phyloP scores from a whole-genome alignment of 2,329 filamentous ascomycete species.

The Hypocrella siamensis region DNA sequence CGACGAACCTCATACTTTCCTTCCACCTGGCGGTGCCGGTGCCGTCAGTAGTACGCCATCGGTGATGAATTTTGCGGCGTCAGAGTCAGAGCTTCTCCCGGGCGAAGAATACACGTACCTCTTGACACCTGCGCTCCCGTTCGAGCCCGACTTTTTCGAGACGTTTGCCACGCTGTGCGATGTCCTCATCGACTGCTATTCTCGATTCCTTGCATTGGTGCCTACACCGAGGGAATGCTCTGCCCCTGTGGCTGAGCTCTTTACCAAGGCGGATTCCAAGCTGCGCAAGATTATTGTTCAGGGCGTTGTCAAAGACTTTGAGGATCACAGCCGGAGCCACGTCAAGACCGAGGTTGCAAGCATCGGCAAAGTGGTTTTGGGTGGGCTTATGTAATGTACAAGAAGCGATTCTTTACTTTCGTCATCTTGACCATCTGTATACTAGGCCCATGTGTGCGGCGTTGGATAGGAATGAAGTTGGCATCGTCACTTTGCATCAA shows the following conservation, averaged over 20 bases:
- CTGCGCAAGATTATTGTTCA: slow-evolving; percentile 82
- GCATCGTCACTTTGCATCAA: no score
- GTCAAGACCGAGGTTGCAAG: slow-evolving; percentile 71
- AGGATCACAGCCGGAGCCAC: slow-evolving; percentile 64
- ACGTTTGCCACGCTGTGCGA: slow-evolving; percentile 94
- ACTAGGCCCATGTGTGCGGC: no score
- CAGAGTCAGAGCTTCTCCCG: slow-evolving; percentile 51
- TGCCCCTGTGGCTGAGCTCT: slow-evolving; percentile 61
- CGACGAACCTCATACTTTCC: slow-evolving; percentile 14
- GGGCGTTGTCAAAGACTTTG: slow-evolving; percentile 80
- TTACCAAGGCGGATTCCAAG: slow-evolving; percentile 74
- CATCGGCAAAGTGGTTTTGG: slow-evolving; percentile 76
- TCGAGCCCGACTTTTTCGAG: slow-evolving; percentile 94
- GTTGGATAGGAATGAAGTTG: no score
- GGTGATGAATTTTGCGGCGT: slow-evolving; percentile 41
- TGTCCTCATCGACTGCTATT: slow-evolving; percentile 85
- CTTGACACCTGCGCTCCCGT: slow-evolving; percentile 81
- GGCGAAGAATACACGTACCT: slow-evolving; percentile 82
- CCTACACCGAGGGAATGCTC: slow-evolving; percentile 60
- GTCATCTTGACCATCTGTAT: no score
- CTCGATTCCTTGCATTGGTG: slow-evolving; percentile 58
- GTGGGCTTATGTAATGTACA: slow-evolving; percentile 55
- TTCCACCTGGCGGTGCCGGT: slow-evolving; percentile 11
- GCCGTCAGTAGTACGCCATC: slow-evolving; percentile 17
- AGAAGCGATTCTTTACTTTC: neutral